phyloP scores from a whole-genome alignment of 768 basidiomycete genomes.

The Suillus fuscotomentosus region DNA sequence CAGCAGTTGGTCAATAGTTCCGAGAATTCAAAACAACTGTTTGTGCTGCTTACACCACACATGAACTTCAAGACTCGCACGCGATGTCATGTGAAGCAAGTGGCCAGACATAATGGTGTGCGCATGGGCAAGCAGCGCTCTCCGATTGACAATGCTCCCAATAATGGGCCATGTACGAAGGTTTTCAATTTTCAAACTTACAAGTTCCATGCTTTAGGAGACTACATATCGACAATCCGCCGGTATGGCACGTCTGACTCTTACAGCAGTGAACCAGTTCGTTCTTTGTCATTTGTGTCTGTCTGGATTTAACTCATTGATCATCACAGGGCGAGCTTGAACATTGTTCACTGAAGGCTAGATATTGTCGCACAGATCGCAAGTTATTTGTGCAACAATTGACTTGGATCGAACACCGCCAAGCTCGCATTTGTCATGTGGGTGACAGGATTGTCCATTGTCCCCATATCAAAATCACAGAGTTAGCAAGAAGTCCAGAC shows the following conservation, averaged over 20 bases:
- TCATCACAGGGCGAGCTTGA: too few relatives aligned
- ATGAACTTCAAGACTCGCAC: background rate
- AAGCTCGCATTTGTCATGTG: background rate
- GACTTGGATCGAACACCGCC: conserved; percentile 3
- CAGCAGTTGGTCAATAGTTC: background rate
- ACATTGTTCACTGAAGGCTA: background rate
- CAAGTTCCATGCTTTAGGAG: too few relatives aligned
- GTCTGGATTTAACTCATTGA: too few relatives aligned
- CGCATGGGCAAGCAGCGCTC: too few relatives aligned
- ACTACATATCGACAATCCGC: too few relatives aligned
- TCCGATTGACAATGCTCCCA: too few relatives aligned
- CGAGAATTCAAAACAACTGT: background rate
- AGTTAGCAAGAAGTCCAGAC: background rate
- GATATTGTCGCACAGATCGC: background rate
- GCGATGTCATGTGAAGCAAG: background rate
- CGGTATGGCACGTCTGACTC: conserved; percentile 23
- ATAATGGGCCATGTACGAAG: too few relatives aligned
- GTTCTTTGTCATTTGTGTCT: too few relatives aligned
- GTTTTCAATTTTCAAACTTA: too few relatives aligned
- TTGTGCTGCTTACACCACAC: background rate
- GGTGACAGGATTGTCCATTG: background rate
- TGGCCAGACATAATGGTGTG: background rate
- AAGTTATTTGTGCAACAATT: background rate
- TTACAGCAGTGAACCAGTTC: conserved; percentile 19
- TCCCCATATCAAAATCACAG: background rate